A percentile compares a stretch with the other conserved stretches of the same genome.
These are phyloP conservation scores for Pseudogymnoascus sp. DNA, from an alignment of 2,329 filamentous ascomycete genomes.

Conservation along the genomic window DNA sequence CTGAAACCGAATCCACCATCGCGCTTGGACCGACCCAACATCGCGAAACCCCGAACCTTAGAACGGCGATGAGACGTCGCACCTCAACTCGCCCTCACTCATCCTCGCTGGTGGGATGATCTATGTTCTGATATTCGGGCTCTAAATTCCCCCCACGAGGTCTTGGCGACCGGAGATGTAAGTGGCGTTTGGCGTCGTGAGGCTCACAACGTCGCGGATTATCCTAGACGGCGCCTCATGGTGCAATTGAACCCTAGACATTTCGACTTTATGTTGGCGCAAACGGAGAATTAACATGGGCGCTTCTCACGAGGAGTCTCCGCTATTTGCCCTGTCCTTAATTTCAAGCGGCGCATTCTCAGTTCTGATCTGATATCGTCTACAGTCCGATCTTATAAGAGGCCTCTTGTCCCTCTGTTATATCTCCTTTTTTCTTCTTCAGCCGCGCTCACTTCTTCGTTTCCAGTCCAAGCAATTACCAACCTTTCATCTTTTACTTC, in stretches of 20 bases:
- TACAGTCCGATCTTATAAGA: slow-evolving; percentile 14
- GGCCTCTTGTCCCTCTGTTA: background rate
- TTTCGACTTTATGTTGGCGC: background rate
- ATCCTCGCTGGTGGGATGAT: background rate
- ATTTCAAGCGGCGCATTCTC: background rate
- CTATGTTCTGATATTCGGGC: background rate
- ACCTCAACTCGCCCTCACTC: background rate
- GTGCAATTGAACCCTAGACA: background rate
- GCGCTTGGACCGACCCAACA: background rate
- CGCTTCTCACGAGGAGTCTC: background rate
- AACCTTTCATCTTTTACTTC: background rate
- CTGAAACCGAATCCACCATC: background rate
- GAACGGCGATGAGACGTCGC: background rate
- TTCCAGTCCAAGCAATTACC: slow-evolving; percentile 10
- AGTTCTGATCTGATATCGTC: background rate
- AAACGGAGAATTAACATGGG: background rate
- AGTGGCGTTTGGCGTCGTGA: background rate
- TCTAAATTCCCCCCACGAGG: background rate
- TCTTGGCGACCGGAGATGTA: background rate
- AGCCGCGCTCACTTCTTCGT: slow-evolving; percentile 20
- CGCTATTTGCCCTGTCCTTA: background rate
- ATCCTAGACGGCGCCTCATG: background rate
- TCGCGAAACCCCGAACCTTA: background rate
- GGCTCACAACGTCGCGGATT: background rate
- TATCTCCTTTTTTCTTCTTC: slow-evolving; percentile 14